Evolutionary conservation across 1,284 basidiomycete genomes (phyloP), one percentile per base, ranked within the genome.

Genomic region (Neonothopanus nambi): DNA sequence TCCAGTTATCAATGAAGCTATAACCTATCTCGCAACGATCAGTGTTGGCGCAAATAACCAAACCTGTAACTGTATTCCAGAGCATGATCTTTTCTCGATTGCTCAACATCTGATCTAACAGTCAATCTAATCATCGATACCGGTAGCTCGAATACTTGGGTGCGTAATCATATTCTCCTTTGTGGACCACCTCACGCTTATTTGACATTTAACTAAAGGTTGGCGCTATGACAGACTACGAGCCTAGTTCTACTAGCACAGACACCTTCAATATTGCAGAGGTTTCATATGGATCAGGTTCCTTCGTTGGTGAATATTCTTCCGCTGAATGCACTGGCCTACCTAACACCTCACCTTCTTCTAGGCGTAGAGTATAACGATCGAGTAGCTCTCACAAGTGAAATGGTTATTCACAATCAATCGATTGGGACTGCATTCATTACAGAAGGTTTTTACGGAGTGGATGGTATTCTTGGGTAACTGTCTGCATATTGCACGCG

Each of bases 401-500:
- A 57, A 5, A 70, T 84, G 26, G 71, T 76, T 20, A 78, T 84
- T 58, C 43, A 62, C 30, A 58, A 73, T 20, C 82, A 85, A 64
- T 74, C 71, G 37, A 77, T 85, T 40, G 82, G 79, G 23, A 79
- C 81, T 23, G 77, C 80, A 2, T 65, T 59, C n/a, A 63, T 49
- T 2, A 65, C 75, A 0, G 53, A 59, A 15, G 77, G 79, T 12
- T 77, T 84, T 60, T 28, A 49, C 5, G 67, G 56, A 13, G 65
- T 79, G 33, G 82, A 83, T 58, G 81, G 83, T 12, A 81, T 85
- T 55, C 69, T 83, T 28, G 82, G 82, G 60, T 70, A 52, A 9
- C 9, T n/a, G n/a, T 38, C 28, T 21, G 15, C 18, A 15, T 49
- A 5, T 8, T 18, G n/a, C 37, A 39, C 24, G n/a, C n/a, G n/a